Evolutionary conservation across 495 filamentous ascomycete genomes (phyloP).

Genomic region (Bryoglossum gracile): DNA sequence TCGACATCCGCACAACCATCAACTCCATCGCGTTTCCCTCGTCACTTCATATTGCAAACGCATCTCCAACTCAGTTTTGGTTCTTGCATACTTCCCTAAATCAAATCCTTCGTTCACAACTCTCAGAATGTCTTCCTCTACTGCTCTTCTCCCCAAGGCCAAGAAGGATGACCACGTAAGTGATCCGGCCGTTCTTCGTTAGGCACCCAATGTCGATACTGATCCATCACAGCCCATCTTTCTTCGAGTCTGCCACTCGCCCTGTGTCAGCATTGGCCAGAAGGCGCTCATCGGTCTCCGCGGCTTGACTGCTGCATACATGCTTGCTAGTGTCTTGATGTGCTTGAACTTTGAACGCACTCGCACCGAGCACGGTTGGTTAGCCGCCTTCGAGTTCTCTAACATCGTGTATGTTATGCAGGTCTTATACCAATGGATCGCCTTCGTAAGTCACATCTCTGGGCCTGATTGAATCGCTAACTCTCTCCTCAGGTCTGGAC

Average conservation of each 20-base stretch:
- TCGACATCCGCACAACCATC: constrained; percentile 2
- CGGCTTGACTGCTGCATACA: constrained; percentile 32
- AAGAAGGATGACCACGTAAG: constrained; percentile 27
- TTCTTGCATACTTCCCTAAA: constrained; percentile 5
- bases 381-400: constrained; percentile 41
- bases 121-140: constrained; percentile 26
- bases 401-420: constrained; percentile 35
- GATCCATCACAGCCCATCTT: constrained; percentile 35
- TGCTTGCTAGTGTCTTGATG: constrained; percentile 32
- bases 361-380: constrained; percentile 26
- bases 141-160: constrained; percentile 33
- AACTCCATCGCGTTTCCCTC: not conserved
- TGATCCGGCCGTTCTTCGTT: not conserved
- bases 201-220: not conserved
- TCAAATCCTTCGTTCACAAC: constrained; percentile 17
- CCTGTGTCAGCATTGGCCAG: constrained; percentile 39
- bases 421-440: constrained; percentile 37
- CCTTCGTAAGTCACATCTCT: constrained; percentile 29
- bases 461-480: not conserved
- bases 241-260: constrained; percentile 44
- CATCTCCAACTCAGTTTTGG: constrained; percentile 2
- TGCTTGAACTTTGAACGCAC: constrained; percentile 35
- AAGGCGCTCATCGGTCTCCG: constrained; percentile 34
- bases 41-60: not conserved
- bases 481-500: constrained; percentile 35